Percentiles rank a stretch among this genome's conserved stretches.
These are phyloP conservation scores for Golubevia sp. DNA, from an alignment of 1,284 basidiomycete species.

Conservation along the genomic window DNA sequence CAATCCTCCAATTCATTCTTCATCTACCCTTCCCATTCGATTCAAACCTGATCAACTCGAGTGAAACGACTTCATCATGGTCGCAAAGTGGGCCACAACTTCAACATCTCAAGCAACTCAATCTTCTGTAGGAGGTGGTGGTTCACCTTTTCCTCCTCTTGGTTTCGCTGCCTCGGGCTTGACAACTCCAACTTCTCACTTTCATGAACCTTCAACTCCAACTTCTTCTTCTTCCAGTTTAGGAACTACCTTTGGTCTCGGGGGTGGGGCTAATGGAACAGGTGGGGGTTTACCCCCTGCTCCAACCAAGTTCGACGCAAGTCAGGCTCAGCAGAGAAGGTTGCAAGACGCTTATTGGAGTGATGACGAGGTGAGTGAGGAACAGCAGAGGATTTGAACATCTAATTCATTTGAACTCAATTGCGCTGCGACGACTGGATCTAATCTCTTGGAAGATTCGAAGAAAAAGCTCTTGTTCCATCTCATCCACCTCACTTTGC, in stretches of 20 bases:
- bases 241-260: too few species aligned
- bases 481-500: not conserved
- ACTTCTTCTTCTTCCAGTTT: not conserved
- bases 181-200: conserved; percentile 11
- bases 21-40: too few species aligned
- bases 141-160: conserved; percentile 30
- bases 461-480: not conserved
- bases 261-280: too few species aligned
- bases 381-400: too few species aligned
- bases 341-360: conserved; percentile 98
- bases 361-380: conserved; percentile 75
- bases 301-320: conserved; percentile 45
- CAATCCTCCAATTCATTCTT: too few species aligned
- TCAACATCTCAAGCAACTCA: too few species aligned
- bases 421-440: too few species aligned
- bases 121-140: not conserved
- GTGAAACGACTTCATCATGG: too few species aligned
- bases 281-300: conserved; percentile 17
- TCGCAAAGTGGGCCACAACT: too few species aligned
- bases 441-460: conserved; percentile 1
- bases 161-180: conserved; percentile 34
- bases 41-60: too few species aligned
- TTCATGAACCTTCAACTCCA: conserved; percentile 1
- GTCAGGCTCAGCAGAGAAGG: conserved; percentile 64
- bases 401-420: too few species aligned